These are phyloP conservation scores for Zygosaccharomyces pseudorouxii DNA, from an alignment of 805 yeast genomes.

Conservation along the genomic window DNA sequence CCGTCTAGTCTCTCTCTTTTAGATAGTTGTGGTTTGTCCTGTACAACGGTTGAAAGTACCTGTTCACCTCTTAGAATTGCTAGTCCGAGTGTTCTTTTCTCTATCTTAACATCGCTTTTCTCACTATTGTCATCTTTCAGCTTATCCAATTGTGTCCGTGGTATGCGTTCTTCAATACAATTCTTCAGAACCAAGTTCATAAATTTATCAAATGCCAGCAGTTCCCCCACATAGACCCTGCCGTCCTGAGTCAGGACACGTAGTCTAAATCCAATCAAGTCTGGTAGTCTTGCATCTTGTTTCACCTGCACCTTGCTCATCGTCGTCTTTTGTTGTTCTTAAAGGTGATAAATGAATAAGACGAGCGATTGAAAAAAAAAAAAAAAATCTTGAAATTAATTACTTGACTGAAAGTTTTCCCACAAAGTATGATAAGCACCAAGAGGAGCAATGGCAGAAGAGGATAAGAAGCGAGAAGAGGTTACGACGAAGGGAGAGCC, in stretches of 20 bases:
- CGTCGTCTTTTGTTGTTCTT: background rate
- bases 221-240: conserved; percentile 69
- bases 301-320: conserved; percentile 23
- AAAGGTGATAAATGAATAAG: background rate
- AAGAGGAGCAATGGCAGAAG: conserved; percentile 6
- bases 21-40: conserved; percentile 51
- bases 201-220: conserved; percentile 83
- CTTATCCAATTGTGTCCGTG: conserved; percentile 48
- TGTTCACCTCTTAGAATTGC: conserved; percentile 85
- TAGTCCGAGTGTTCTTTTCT: conserved; percentile 74
- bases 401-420: background rate
- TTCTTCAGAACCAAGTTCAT: conserved; percentile 83
- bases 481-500: background rate
- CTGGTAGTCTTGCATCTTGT: conserved; percentile 39
- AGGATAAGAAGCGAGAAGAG: conserved; percentile 6
- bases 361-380: background rate
- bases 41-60: conserved; percentile 60
- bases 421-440: background rate
- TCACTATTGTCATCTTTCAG: conserved; percentile 24
- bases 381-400: background rate
- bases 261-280: conserved; percentile 67
- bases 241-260: conserved; percentile 74
- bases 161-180: conserved; percentile 74
- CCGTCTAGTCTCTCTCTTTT: conserved; percentile 36
- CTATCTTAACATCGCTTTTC: conserved; percentile 45